phyloP scores from a whole-genome alignment of 345 rosid species.

The Bruguiera gymnorhiza region DNA sequence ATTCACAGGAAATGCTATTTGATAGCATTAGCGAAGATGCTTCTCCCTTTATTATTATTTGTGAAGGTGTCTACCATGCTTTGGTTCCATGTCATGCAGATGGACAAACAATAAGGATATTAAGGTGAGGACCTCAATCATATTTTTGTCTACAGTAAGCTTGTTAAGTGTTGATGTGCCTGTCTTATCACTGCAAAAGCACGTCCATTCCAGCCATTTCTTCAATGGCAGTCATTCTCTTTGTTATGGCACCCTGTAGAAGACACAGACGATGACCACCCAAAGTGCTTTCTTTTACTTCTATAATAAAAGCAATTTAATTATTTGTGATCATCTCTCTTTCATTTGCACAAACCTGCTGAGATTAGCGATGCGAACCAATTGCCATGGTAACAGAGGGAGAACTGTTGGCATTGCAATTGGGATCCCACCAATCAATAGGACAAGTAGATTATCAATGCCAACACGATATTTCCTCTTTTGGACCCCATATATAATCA shows the following conservation, averaged over 20 bases:
- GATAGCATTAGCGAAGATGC: neutral
- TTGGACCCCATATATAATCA: conserved; percentile 34
- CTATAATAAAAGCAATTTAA: neutral
- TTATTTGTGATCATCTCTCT: neutral
- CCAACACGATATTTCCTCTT: conserved; percentile 51
- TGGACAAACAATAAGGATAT: neutral
- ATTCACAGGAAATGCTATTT: neutral
- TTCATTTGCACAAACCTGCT: conserved; percentile 22
- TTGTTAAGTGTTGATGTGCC: conserved; percentile 42
- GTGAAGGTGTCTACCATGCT: neutral
- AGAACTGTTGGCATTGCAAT: conserved; percentile 73
- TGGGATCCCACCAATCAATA: conserved; percentile 67
- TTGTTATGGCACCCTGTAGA: conserved; percentile 39
- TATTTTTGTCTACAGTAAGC: conserved; percentile 41
- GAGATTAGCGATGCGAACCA: conserved; percentile 41
- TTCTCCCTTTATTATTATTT: neutral
- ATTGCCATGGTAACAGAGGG: conserved; percentile 46
- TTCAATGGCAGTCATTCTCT: conserved; percentile 48
- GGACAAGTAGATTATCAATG: conserved; percentile 52
- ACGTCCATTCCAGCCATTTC: conserved; percentile 52
- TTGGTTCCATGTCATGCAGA: neutral
- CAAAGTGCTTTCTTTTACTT: neutral
- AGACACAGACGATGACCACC: neutral
- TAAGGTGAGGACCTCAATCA: conserved; percentile 29
- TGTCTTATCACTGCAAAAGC: conserved; percentile 42